These are phyloP conservation scores for Secale cereale DNA, from an alignment of 176 grass and related monocot genomes.

Conservation along the genomic window DNA sequence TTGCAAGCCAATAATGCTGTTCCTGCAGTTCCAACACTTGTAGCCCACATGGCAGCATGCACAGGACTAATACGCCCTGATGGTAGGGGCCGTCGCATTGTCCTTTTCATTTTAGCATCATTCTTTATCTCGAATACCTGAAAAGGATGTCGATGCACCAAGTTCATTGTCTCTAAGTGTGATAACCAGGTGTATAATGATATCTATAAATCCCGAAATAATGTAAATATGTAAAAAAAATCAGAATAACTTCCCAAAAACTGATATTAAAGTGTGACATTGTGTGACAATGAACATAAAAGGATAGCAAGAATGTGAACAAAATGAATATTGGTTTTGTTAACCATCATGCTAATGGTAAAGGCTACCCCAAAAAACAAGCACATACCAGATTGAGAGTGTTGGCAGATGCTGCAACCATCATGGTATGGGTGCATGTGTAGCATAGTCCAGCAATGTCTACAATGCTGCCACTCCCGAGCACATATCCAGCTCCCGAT, in stretches of 20 bases:
- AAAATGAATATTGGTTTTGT: constrained; percentile 17
- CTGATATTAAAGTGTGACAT: not conserved
- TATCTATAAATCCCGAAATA: constrained; percentile 7
- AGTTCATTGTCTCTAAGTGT: not conserved
- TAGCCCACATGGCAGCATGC: constrained; percentile 95
- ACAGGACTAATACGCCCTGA: constrained; percentile 71
- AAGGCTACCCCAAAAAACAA: not conserved
- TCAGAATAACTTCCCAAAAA: not conserved
- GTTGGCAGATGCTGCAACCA: constrained; percentile 96
- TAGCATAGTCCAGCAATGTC: constrained; percentile 77
- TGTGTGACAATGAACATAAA: not conserved
- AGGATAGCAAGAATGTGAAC: not conserved
- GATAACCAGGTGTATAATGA: constrained; percentile 1
- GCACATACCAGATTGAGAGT: constrained; percentile 78
- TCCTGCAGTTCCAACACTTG: constrained; percentile 69
- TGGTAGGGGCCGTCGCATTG: constrained; percentile 67
- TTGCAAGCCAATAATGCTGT: constrained; percentile 80
- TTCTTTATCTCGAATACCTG: constrained; percentile 89
- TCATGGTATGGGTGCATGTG: constrained; percentile 96
- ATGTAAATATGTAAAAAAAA: constrained; percentile 4
- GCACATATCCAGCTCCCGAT: constrained; percentile 89
- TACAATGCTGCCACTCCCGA: constrained; percentile 68
- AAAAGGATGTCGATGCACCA: not conserved
- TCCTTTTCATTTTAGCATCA: constrained; percentile 95
- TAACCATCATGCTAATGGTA: not conserved